Percentiles rank a stretch among this genome's conserved stretches.
phyloP scores from a whole-genome alignment of 148 eudicot genomes.

The Mesembryanthemum crystallinum region DNA sequence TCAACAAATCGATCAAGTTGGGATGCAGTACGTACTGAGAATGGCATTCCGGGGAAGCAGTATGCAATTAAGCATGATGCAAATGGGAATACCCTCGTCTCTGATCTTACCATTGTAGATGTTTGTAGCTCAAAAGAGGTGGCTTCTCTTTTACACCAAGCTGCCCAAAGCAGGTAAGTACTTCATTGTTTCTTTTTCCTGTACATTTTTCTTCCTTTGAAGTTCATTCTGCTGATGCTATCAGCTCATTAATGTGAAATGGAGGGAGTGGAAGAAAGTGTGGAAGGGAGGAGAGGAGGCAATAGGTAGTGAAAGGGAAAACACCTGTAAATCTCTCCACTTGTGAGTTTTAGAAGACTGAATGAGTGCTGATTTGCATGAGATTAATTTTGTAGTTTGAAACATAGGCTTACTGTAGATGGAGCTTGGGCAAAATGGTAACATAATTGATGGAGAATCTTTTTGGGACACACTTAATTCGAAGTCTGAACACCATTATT shows the following conservation, averaged over 20 bases:
- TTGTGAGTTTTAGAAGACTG: background rate
- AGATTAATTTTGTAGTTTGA: background rate
- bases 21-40: constrained; percentile 47
- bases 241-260: no score
- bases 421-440: no score
- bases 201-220: background rate
- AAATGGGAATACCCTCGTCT: constrained; percentile 60
- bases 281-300: no score
- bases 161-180: constrained; percentile 65
- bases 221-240: background rate
- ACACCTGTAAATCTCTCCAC: no score
- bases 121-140: constrained; percentile 73
- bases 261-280: no score
- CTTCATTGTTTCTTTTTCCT: background rate
- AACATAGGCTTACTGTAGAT: no score
- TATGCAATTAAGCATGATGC: constrained; percentile 63
- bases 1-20: constrained; percentile 46
- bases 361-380: background rate
- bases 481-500: no score
- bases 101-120: constrained; percentile 76
- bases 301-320: no score
- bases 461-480: no score
- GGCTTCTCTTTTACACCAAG: constrained; percentile 64
- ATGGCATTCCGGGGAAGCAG: constrained; percentile 53
- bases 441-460: no score